Evolutionary conservation across 306 rosid genomes (phyloP), one percentile per base, ranked within the genome.

Genomic region (Senna siamea): DNA sequence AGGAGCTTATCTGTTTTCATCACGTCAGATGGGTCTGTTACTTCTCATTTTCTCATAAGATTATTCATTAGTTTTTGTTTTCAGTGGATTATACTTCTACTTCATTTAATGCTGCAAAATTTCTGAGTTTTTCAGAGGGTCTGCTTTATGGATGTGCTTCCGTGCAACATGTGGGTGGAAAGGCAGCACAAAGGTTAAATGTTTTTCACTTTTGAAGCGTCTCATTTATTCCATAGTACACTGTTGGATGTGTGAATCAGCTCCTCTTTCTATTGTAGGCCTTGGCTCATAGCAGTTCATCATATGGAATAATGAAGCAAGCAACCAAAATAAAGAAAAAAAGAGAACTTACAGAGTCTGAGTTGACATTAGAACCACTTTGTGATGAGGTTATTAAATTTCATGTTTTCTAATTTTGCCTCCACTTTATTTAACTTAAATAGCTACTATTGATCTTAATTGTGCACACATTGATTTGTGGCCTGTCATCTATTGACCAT

Each of bases 91-190:
- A 47, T 30, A 41, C 20, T 63, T 44, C 35, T 55, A 41, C 78
- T 58, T 12, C 62, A 62, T 52, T 65, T 80, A 44, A 69, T 75
- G 54, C 23, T 71, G 69, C 3, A n/a, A 17, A 9, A 28, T 63
- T 54, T 79, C 34, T 86, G 83, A 74, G 51, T 77, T 59, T 59
- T 70, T 38, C 75, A 88, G 98, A 74, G 88, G 83, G 70, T 60
- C 83, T 38, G 97, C 97, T 70, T 60, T 73, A 55, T 94, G 98
- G 98, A 46, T 5, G 18, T 94, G 97, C 69, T 90, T 88, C 80
- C 97, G 95, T 9, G 96, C 37, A 70, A 89, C 73, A 68, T 94
- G 98, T 85, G 98, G 96, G 37, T 94, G 97, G 97, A 81, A 47
- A 84, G 98, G 97, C 81, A 77, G 82, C 76, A 82, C 86, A 11